Percentiles rank a stretch among this genome's conserved stretches.
These are phyloP conservation scores for Gloeophyllum trabeum DNA, from an alignment of 768 basidiomycete genomes.

Conservation along the genomic window DNA sequence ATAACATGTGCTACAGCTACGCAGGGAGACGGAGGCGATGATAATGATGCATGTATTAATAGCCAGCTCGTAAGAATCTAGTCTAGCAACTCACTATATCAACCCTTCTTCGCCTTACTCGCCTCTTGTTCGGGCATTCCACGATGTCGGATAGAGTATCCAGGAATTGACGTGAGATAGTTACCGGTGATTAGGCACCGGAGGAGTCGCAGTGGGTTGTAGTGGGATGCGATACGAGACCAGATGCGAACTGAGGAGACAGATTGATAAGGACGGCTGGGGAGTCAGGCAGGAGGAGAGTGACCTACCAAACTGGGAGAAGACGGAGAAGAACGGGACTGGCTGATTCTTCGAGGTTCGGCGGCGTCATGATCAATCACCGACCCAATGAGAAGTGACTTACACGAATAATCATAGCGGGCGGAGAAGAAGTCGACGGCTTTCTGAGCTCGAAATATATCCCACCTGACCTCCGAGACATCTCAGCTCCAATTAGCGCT, in stretches of 20 bases:
- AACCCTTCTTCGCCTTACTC: too few relatives aligned
- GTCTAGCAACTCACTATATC: too few relatives aligned
- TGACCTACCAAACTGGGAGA: not conserved
- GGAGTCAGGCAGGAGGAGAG: not conserved
- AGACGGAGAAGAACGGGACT: not conserved
- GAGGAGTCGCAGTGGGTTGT: constrained; percentile 45
- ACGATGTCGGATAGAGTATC: too few relatives aligned
- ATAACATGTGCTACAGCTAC: too few relatives aligned
- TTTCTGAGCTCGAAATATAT: not conserved
- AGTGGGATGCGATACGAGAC: constrained; percentile 37
- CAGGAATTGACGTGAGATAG: too few relatives aligned
- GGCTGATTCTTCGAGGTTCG: not conserved
- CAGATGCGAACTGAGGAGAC: constrained; percentile 33
- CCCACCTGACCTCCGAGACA: not conserved
- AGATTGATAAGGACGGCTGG: not conserved
- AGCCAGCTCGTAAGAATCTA: too few relatives aligned
- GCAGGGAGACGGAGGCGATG: too few relatives aligned
- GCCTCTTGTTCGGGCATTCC: too few relatives aligned
- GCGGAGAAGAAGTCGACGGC: not conserved
- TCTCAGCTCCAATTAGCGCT: not conserved
- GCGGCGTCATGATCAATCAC: not conserved
- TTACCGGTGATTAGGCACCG: too few relatives aligned
- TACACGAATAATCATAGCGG: not conserved
- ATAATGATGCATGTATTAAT: too few relatives aligned
- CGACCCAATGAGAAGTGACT: not conserved